phyloP scores from a whole-genome alignment of 371 early-diverging fungal genomes.

The Sporodiniella umbellata region DNA sequence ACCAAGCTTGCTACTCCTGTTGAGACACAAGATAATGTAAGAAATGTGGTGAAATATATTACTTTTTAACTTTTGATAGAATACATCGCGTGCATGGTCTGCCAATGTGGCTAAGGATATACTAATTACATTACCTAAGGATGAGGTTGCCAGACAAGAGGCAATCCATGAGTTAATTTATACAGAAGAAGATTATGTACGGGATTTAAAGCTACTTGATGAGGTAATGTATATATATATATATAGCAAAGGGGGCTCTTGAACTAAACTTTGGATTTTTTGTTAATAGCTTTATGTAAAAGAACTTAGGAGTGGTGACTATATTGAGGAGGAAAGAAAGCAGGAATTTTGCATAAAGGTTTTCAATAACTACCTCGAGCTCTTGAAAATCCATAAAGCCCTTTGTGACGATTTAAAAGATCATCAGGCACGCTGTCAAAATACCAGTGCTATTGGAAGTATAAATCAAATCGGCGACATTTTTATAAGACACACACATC shows the following conservation, averaged over 20 bases:
- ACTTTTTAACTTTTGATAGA: neutral
- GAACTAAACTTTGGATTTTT: too few relatives aligned
- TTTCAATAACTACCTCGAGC: conserved; percentile 77
- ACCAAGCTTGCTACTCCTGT: conserved; percentile 15
- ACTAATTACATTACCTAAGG: conserved; percentile 61
- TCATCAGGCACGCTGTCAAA: conserved; percentile 49
- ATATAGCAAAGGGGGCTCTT: too few relatives aligned
- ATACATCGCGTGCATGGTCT: conserved; percentile 57
- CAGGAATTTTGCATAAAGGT: conserved; percentile 73
- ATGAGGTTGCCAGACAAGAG: conserved; percentile 90
- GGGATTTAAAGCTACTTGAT: conserved; percentile 53
- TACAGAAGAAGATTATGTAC: conserved; percentile 85
- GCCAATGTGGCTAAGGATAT: conserved; percentile 69
- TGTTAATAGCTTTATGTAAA: conserved; percentile 15
- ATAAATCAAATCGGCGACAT: conserved; percentile 87
- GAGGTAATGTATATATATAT: conserved; percentile 27
- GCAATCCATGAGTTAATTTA: conserved; percentile 90
- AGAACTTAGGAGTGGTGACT: conserved; percentile 7
- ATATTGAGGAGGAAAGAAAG: conserved; percentile 50
- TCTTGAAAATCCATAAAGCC: conserved; percentile 68
- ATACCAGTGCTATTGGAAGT: conserved; percentile 43
- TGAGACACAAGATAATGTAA: conserved; percentile 39
- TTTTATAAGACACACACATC: conserved; percentile 65
- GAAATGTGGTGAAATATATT: neutral
- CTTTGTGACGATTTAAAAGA: conserved; percentile 64